Percentiles rank a stretch among this genome's conserved stretches.
Conservation (phyloP, 331 rosid genomes). For the Malus hybrid region DNA sequence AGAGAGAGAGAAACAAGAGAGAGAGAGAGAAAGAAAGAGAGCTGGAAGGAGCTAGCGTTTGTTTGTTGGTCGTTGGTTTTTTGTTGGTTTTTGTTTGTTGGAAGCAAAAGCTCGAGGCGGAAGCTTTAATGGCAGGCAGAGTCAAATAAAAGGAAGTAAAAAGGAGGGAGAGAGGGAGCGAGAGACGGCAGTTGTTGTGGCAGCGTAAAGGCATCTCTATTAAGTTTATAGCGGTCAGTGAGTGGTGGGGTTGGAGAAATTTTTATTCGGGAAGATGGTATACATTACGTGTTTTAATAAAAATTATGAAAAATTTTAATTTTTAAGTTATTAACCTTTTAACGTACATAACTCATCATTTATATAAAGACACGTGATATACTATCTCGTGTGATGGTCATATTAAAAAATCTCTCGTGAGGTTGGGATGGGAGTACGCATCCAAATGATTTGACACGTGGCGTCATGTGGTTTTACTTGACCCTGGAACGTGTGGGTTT, state of each 20-base stretch:
- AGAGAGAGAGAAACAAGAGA: neutral
- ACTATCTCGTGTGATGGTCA: too few relatives aligned
- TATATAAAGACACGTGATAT: too few relatives aligned
- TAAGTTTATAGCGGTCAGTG: neutral
- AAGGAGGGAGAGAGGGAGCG: neutral
- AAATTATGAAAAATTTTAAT: too few relatives aligned
- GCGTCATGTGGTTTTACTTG: neutral
- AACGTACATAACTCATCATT: too few relatives aligned
- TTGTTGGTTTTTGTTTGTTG: neutral
- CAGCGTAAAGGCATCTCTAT: conserved; percentile 14
- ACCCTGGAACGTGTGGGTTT: conserved; percentile 35
- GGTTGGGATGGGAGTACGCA: too few relatives aligned
- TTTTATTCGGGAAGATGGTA: too few relatives aligned
- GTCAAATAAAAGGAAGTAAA: neutral
- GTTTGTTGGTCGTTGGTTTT: neutral
- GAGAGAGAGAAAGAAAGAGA: conserved; percentile 3
- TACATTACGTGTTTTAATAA: too few relatives aligned
- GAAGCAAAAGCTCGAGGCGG: conserved; percentile 9
- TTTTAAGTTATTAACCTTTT: too few relatives aligned
- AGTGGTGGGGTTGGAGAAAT: neutral
- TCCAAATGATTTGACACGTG: conserved; percentile 24
- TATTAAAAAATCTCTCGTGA: too few relatives aligned
- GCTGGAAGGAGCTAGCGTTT: conserved; percentile 25
- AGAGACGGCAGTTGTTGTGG: conserved; percentile 32
- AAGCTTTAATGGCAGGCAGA: conserved; percentile 3